Evolutionary conservation across 306 rosid species (phyloP), one percentile per base, ranked within the genome.

Genomic region (Cicer cuneatum): DNA sequence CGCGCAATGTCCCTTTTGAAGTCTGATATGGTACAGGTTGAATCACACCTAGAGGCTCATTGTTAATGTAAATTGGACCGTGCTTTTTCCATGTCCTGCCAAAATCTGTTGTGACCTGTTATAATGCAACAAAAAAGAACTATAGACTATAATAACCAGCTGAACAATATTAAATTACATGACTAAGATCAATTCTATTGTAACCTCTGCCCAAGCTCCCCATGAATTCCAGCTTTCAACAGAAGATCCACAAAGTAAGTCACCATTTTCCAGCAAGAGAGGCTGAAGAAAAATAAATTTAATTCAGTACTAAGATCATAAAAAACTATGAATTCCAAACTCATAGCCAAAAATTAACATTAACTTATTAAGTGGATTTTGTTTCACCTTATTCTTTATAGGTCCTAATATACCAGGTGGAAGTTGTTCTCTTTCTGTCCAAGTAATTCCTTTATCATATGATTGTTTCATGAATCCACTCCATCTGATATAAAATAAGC

Each of bases 161-260:
- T 69, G 15, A 46, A 66, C 12, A 39, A 40, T 66, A 41, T 80
- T 37, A 72, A 72, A 52, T 66, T 45, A 59, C 33, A 63, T 46
- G 70, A 35, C 12, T 12, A 75, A 75, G 67, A 61, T 67, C 10
- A 53, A 64, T 60, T 38, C 56, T 33, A 60, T 51, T 47, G 48
- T 51, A 68, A 93, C 96, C 97, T 93, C 98, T 62, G 92, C 81
- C 98, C 98, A 93, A 69, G 98, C 82, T 12, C 98, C 98, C 98
- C 98, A 91, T 38, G 98, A 93, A 78, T 91, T 91, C 97, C 97
- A 93, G 81, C 96, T 93, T 85, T 93, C 97, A 37, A 93, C 96
- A 0, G 98, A 93, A 21, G 98, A 93, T 81, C 98, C 98, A 77
- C 96, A 91, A 41, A 93, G 78, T 79, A 93, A 70, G 76, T 51